Base-by-base conservation (phyloP, 2,329 filamentous ascomycete species). In the Mycosphaerella sp. region DNA sequence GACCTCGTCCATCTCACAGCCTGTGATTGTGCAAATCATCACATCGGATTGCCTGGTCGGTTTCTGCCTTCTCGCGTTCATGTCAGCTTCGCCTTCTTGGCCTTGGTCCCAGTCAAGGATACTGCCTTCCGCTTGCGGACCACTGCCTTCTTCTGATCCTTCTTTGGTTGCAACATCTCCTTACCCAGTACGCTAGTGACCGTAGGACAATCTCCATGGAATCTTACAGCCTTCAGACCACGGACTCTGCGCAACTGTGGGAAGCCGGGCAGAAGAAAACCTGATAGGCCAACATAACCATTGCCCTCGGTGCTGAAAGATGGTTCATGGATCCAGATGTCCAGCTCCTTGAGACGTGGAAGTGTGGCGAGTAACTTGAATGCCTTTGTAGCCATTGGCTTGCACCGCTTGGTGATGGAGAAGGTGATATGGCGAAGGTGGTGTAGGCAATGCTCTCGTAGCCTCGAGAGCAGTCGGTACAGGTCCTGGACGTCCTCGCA, bases 251-350 rank as follows among this genome's bases (percentile, higher is more conserved):
- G 48, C 21, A 58, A 36, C 6, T 45, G 17, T 12, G 38, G 17
- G 14, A 55, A 43, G 4, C 56, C 53, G n/a, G 56, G 50, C 10
- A 58, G 17, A 3, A 26, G n/a, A 17, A 44, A 50, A 7, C 32
- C 48, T 4, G 45, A 34, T 7, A 40, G 29, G 4, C 42, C 39
- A 17, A 43, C 42, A 21, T 29, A 21, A 8, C 10, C 26, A 8
- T 43, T 51, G 23, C 32, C 34, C 5, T 21, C 14, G 11, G n/a
- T 45, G 12, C 36, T 38, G 48, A 46, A 58, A 6, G 43, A 6
- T 7, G 17, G 10, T 39, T 59, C 53, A 21, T 51, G 12, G 32
- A 59, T 48, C 39, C 34, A 46, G 38, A 58, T 48, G 12, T 58
- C 56, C 10, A 58, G 38, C 41, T 53, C 42, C 4, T 39, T 36